These are phyloP conservation scores for Acacia acuminata DNA, from an alignment of 306 rosid species.

Conservation along the genomic window DNA sequence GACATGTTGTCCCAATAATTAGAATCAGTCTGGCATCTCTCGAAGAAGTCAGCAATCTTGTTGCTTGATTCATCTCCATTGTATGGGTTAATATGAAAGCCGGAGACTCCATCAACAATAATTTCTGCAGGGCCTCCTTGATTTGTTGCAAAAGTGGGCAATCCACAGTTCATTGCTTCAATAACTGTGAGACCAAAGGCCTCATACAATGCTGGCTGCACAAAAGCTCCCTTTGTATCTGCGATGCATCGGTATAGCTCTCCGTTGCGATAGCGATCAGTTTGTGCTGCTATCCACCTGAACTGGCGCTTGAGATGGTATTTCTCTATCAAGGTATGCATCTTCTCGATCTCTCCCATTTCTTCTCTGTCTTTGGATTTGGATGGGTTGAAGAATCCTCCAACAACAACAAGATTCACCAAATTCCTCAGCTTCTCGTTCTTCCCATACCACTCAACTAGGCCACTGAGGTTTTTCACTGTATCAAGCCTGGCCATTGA, in stretches of 20 bases:
- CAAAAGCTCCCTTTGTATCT: conserved; percentile 88
- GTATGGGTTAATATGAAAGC: conserved; percentile 75
- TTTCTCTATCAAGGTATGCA: conserved; percentile 71
- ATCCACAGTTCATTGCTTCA: conserved; percentile 96
- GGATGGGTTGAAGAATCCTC: conserved; percentile 83
- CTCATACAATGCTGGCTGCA: conserved; percentile 92
- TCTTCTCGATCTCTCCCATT: conserved; percentile 76
- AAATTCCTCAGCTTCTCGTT: conserved; percentile 65
- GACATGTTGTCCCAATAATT: conserved; percentile 71
- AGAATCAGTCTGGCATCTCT: conserved; percentile 64
- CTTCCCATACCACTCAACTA: conserved; percentile 87
- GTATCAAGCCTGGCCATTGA: conserved; percentile 95
- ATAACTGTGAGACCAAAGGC: conserved; percentile 95
- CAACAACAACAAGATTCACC: conserved; percentile 86
- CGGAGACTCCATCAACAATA: conserved; percentile 79
- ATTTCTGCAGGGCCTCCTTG: conserved; percentile 98
- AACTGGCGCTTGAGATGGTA: conserved; percentile 72
- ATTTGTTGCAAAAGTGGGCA: conserved; percentile 90
- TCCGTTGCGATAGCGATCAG: conserved; percentile 73
- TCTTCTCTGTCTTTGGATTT: conserved; percentile 96
- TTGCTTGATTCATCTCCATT: conserved; percentile 77
- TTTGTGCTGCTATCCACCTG: conserved; percentile 95
- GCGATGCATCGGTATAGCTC: conserved; percentile 84
- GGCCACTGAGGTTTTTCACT: conserved; percentile 87
- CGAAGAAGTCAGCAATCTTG: conserved; percentile 84